Evolutionary conservation across 495 filamentous ascomycete species (phyloP).

Genomic region (Glarea lozoyensis): DNA sequence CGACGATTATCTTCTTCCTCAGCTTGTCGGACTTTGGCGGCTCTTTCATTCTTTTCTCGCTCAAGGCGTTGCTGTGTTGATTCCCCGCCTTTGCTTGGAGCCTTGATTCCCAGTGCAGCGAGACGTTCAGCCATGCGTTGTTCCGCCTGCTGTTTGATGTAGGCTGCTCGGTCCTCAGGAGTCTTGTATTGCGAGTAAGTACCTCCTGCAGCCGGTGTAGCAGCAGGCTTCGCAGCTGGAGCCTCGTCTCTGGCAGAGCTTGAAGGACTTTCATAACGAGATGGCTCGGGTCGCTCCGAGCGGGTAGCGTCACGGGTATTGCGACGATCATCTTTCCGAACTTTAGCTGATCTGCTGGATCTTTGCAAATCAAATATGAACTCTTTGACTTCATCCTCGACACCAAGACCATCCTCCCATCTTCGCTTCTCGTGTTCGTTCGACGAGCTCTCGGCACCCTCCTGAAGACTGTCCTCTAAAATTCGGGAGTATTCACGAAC

Average conservation of each 20-base stretch:
- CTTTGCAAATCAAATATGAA: conserved; percentile 96
- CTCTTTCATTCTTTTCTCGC: conserved; percentile 77
- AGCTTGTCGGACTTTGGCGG: conserved; percentile 75
- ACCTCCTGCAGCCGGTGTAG: conserved; percentile 30
- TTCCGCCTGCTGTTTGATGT: conserved; percentile 94
- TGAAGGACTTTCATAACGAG: conserved; percentile 31
- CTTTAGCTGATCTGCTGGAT: conserved; percentile 61
- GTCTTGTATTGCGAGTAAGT: conserved; percentile 79
- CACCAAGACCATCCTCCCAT: conserved; percentile 95
- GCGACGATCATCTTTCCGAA: conserved; percentile 61
- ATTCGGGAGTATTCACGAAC: conserved; percentile 80
- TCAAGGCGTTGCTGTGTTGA: conserved; percentile 76
- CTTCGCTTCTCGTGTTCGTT: conserved; percentile 82
- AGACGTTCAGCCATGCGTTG: conserved; percentile 96
- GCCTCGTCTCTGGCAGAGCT: conserved; percentile 32
- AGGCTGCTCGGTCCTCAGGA: conserved; percentile 86
- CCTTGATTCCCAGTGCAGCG: conserved; percentile 84
- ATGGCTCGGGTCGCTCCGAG: conserved; percentile 17
- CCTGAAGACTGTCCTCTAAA: conserved; percentile 80
- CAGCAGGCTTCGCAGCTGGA: conserved; percentile 31
- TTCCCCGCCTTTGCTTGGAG: conserved; percentile 63
- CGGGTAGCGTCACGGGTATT: conserved; percentile 26
- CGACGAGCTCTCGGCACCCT: conserved; percentile 56
- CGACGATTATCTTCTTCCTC: conserved; percentile 94
- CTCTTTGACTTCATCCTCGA: conserved; percentile 92